A percentile compares a stretch with the other conserved stretches of the same genome.
These are phyloP conservation scores for Tylopilus rubrobrunneus DNA, from an alignment of 768 basidiomycete genomes.

Conservation along the genomic window DNA sequence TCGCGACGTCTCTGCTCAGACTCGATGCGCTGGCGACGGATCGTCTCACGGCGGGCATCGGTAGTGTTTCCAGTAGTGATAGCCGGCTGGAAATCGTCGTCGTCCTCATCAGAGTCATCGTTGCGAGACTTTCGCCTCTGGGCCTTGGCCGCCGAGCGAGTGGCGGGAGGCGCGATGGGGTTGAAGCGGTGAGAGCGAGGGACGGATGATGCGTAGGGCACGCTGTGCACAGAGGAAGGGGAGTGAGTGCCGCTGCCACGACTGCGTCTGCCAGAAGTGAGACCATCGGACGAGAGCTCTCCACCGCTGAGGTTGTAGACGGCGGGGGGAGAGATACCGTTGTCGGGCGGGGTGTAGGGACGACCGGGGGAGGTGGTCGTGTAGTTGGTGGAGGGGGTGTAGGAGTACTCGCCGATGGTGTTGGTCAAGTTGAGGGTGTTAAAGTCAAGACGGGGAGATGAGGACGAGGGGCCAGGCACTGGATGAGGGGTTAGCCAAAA, in stretches of 20 bases:
- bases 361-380: conserved; percentile 51
- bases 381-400: conserved; percentile 52
- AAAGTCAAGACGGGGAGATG: conserved; percentile 63
- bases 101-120: conserved; percentile 69
- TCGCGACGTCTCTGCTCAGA: conserved; percentile 90
- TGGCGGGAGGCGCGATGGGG: conserved; percentile 55
- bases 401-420: conserved; percentile 56
- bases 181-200: conserved; percentile 79
- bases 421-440: conserved; percentile 55
- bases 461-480: conserved; percentile 51
- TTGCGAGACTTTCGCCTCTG: conserved; percentile 46
- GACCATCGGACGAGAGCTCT: conserved; percentile 72
- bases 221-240: conserved; percentile 43
- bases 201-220: conserved; percentile 58
- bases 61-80: conserved; percentile 41
- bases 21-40: conserved; percentile 90
- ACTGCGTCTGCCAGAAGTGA: conserved; percentile 60
- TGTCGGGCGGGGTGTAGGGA: conserved; percentile 64
- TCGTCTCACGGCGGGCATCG: conserved; percentile 82
- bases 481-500: conserved; percentile 9
- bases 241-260: conserved; percentile 65
- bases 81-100: conserved; percentile 69
- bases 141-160: conserved; percentile 51
- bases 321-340: conserved; percentile 68
- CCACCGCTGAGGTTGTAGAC: conserved; percentile 68